A percentile compares a stretch with the other conserved stretches of the same genome.
These are phyloP conservation scores for Trypanosoma brucei DNA, from an alignment of 208 protist genomes.

Conservation along the genomic window DNA sequence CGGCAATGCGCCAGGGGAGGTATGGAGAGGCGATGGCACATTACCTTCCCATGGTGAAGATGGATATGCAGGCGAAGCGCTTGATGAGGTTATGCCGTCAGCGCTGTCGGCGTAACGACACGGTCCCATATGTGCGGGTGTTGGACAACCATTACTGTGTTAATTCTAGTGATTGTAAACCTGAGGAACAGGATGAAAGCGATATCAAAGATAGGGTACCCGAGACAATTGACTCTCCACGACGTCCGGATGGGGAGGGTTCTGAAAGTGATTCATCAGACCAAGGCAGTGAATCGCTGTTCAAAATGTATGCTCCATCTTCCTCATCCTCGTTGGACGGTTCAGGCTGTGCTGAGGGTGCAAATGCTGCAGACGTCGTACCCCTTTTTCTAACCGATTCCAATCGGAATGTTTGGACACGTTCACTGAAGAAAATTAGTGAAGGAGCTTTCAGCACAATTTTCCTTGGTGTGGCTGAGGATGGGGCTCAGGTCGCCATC, in stretches of 20 bases:
- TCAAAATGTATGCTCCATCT: constrained; percentile 17
- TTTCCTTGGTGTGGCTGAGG: constrained; percentile 65
- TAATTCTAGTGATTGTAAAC: background rate
- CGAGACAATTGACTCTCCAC: background rate
- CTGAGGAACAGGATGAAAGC: background rate
- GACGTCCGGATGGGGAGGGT: background rate
- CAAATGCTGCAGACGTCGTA: constrained; percentile 27
- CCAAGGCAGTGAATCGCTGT: constrained; percentile 2
- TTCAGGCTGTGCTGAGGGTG: constrained; percentile 10
- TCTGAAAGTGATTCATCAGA: background rate
- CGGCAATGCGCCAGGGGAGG: constrained; percentile 48
- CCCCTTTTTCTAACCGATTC: constrained; percentile 53
- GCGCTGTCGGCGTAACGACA: constrained; percentile 30
- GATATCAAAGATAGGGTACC: background rate
- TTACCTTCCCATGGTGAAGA: constrained; percentile 21
- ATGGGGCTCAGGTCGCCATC: constrained; percentile 75
- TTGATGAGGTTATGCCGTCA: constrained; percentile 46
- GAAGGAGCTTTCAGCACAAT: constrained; percentile 65
- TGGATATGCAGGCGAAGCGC: constrained; percentile 37
- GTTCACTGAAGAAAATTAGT: constrained; percentile 57
- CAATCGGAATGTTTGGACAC: constrained; percentile 51
- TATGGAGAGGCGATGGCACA: constrained; percentile 37
- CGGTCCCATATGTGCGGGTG: constrained; percentile 37
- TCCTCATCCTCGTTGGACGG: constrained; percentile 4
- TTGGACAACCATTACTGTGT: constrained; percentile 21